Percentiles rank a stretch among this genome's conserved stretches.
Evolutionary conservation across 1,284 basidiomycete genomes (phyloP).

Genomic region (Kalmanozyma brasiliensis): DNA sequence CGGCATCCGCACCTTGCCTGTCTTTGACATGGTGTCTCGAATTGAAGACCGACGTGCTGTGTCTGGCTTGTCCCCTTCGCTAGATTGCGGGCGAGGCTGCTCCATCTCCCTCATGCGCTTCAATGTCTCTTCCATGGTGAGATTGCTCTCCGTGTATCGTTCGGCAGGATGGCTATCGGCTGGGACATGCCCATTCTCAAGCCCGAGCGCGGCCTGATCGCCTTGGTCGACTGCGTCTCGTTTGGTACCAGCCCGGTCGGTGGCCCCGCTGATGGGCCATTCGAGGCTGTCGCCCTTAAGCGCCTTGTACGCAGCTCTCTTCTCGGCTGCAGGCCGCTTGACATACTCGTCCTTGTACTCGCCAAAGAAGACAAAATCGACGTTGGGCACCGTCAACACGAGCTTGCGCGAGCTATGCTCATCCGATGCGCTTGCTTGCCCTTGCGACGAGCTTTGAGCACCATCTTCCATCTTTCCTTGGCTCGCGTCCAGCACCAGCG

Average conservation of each 20-base stretch:
- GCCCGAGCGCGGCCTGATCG: too few species aligned
- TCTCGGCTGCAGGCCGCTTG: conserved; percentile 39
- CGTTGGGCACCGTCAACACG: conserved; percentile 36
- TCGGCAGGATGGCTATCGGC: conserved; percentile 5
- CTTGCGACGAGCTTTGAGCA: neutral
- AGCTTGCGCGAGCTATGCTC: conserved; percentile 25
- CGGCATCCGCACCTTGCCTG: conserved; percentile 32
- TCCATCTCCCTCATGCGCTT: conserved; percentile 45
- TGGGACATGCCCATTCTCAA: too few species aligned
- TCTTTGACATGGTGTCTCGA: conserved; percentile 30
- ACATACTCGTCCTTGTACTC: conserved; percentile 55
- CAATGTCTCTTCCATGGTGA: conserved; percentile 53
- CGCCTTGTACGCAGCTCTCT: conserved; percentile 56
- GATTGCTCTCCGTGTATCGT: conserved; percentile 23
- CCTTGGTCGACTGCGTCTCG: too few species aligned
- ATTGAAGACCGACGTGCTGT: conserved; percentile 23
- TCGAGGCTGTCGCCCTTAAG: conserved; percentile 47
- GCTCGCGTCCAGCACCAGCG: conserved; percentile 48
- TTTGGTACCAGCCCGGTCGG: neutral
- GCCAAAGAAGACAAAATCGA: conserved; percentile 44
- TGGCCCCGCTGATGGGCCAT: conserved; percentile 40
- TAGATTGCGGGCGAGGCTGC: neutral
- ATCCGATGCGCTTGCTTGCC: neutral
- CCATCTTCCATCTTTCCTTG: neutral
- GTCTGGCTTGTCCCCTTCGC: neutral